Evolutionary conservation across 305 asterid genomes (phyloP).

Genomic region (Solanum hybrid): DNA sequence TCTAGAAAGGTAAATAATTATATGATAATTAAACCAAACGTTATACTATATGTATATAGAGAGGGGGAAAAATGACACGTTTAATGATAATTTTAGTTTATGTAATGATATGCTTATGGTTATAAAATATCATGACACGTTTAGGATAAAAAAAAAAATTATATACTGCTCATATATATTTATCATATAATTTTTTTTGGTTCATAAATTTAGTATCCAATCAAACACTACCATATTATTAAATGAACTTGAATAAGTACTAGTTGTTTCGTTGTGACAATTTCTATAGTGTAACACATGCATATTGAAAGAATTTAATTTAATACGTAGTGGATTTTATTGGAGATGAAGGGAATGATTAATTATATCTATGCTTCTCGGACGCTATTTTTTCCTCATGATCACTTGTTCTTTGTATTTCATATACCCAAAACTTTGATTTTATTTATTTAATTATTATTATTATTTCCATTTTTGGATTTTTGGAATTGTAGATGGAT

Average conservation of each 20-base stretch:
- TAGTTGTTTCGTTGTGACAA: neutral
- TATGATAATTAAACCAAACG: neutral
- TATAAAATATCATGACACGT: neutral
- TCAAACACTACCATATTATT: neutral
- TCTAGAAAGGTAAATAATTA: neutral
- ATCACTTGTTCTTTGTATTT: neutral
- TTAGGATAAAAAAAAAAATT: neutral
- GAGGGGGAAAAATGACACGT: too few relatives aligned
- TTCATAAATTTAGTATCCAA: neutral
- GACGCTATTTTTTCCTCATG: neutral
- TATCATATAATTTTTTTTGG: neutral
- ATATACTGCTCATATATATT: neutral
- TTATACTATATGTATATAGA: neutral
- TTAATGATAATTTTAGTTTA: neutral
- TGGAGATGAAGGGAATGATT: neutral
- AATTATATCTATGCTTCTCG: neutral
- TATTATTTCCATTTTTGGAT: neutral
- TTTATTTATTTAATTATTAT: neutral
- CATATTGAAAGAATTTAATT: neutral
- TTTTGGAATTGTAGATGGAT: constrained; percentile 18
- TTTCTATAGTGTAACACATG: neutral
- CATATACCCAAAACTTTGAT: neutral
- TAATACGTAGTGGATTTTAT: neutral
- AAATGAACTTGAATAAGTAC: neutral
- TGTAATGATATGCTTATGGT: neutral